Conservation (phyloP, 2,329 filamentous ascomycete genomes). For the Coniochaeta hoffmannii region DNA sequence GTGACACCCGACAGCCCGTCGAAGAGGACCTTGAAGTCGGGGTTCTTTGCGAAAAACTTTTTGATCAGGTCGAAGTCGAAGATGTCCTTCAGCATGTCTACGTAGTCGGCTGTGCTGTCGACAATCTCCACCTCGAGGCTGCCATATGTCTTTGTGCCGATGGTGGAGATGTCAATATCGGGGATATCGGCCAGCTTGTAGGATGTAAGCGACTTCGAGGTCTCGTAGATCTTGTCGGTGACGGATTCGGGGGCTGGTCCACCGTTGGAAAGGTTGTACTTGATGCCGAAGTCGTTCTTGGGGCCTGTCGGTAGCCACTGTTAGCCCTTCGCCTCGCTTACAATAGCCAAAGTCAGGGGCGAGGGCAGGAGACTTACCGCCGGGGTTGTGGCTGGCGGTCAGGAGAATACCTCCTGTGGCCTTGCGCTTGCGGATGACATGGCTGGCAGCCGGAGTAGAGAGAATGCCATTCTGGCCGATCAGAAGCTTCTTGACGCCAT, state of each 20-base stretch:
- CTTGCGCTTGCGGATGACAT: slow-evolving; percentile 89
- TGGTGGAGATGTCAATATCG: slow-evolving; percentile 73
- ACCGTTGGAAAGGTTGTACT: slow-evolving; percentile 97
- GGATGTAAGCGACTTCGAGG: slow-evolving; percentile 78
- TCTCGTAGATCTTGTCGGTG: slow-evolving; percentile 95
- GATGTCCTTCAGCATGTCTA: slow-evolving; percentile 94
- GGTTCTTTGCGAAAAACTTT: slow-evolving; percentile 78
- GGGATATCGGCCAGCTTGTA: slow-evolving; percentile 90
- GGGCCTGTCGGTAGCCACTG: slow-evolving; percentile 53
- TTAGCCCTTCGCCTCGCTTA: neutral
- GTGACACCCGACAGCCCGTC: slow-evolving; percentile 93
- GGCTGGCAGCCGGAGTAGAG: slow-evolving; percentile 91
- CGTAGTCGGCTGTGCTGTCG: slow-evolving; percentile 87
- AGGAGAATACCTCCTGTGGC: slow-evolving; percentile 94
- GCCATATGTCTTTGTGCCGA: slow-evolving; percentile 81
- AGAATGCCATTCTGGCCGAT: slow-evolving; percentile 95
- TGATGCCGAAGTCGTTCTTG: slow-evolving; percentile 95
- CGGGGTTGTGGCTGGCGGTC: slow-evolving; percentile 97
- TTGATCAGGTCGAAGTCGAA: slow-evolving; percentile 97
- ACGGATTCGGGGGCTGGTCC: slow-evolving; percentile 92
- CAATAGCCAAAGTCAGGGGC: neutral
- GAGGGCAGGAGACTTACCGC: slow-evolving; percentile 54
- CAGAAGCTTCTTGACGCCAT: slow-evolving; percentile 97
- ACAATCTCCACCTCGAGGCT: slow-evolving; percentile 89
- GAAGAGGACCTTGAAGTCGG: slow-evolving; percentile 94